Conservation (phyloP, 371 early-diverging fungal species). For the Mortierella sp. region DNA sequence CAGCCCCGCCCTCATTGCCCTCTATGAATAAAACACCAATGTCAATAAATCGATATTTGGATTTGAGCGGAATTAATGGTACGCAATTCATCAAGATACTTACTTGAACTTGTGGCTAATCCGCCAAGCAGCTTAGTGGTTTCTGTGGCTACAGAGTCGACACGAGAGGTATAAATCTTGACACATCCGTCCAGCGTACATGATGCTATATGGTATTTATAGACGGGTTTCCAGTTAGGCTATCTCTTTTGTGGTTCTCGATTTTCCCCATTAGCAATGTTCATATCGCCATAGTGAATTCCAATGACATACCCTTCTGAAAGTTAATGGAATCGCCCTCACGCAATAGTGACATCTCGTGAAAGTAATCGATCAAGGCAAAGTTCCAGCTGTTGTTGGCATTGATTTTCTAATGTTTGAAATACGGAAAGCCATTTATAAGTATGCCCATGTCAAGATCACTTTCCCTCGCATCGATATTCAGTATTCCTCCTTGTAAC, state of each 20-base stretch:
- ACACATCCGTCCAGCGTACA: conserved; percentile 99
- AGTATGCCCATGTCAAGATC: neutral
- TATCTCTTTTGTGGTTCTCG: neutral
- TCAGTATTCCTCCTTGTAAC: neutral
- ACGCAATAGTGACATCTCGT: conserved; percentile 93
- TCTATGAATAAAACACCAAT: conserved; percentile 6
- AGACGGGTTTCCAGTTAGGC: neutral
- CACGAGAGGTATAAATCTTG: conserved; percentile 98
- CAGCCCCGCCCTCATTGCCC: conserved; percentile 55
- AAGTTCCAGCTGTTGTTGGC: conserved; percentile 98
- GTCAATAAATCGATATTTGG: too few relatives aligned
- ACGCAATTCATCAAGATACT: conserved; percentile 13
- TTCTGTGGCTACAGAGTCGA: conserved; percentile 98
- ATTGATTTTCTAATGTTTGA: conserved; percentile 91
- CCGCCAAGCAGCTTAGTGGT: conserved; percentile 94
- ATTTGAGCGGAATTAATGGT: neutral
- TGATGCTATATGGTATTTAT: conserved; percentile 75
- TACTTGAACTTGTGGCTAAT: conserved; percentile 79
- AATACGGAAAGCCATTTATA: neutral
- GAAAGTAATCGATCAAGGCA: conserved; percentile 98
- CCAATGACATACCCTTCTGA: conserved; percentile 75
- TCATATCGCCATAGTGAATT: neutral
- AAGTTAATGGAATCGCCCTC: conserved; percentile 99
- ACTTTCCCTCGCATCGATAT: neutral
- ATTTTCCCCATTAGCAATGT: neutral